Conservation (phyloP, 2,329 filamentous ascomycete genomes). For the Penicillium sp. region DNA sequence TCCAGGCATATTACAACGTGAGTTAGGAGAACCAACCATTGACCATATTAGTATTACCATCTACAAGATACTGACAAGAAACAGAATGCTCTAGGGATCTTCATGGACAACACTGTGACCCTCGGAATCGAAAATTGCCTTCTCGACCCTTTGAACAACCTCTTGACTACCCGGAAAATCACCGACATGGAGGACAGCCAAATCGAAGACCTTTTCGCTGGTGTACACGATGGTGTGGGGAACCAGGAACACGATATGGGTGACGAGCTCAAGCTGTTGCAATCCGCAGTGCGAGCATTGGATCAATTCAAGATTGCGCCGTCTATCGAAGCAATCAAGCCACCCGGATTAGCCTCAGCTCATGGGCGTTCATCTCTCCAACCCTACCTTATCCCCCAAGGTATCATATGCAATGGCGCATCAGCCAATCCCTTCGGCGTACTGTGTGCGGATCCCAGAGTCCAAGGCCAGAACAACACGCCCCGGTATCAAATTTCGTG, state of each 20-base stretch:
- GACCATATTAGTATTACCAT: not conserved
- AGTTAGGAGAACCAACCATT: not conserved
- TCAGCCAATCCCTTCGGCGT: not conserved
- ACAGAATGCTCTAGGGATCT: not conserved
- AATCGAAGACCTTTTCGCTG: not conserved
- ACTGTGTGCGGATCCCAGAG: not conserved
- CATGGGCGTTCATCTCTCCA: not conserved
- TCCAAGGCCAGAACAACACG: not conserved
- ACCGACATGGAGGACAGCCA: not conserved
- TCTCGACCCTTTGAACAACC: not conserved
- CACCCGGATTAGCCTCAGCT: rapidly evolving
- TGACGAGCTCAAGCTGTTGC: not conserved
- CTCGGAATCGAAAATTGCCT: conserved; percentile 3
- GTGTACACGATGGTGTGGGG: not conserved
- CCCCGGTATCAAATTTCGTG: not conserved
- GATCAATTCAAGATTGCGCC: not conserved
- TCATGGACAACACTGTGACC: not conserved
- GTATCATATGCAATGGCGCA: not conserved
- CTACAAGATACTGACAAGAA: not conserved
- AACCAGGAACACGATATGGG: not conserved
- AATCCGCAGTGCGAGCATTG: not conserved
- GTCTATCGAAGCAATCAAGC: too few relatives aligned
- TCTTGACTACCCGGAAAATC: not conserved
- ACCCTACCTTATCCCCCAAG: not conserved
- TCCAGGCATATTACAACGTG: conserved; percentile 23